phyloP scores from a whole-genome alignment of 2,329 filamentous ascomycete species.

The Bipolaris cookei region DNA sequence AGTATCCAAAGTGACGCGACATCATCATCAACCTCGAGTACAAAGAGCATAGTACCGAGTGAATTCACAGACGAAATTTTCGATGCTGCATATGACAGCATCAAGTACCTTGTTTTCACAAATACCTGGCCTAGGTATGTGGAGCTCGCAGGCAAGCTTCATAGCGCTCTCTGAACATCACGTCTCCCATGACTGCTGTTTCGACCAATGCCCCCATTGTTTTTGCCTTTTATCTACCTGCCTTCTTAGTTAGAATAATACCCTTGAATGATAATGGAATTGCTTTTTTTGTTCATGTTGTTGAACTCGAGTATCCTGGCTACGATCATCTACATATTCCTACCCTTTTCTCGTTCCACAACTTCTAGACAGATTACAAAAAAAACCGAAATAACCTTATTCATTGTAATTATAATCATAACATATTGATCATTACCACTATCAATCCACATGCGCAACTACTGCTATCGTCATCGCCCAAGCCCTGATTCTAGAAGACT shows the following conservation, averaged over 20 bases:
- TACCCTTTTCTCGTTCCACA: no score
- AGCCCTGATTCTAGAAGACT: no score
- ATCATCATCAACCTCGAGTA: slow-evolving; percentile 31
- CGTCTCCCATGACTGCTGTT: background rate
- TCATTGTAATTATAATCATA: no score
- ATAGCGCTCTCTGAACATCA: background rate
- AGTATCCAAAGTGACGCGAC: slow-evolving; percentile 41
- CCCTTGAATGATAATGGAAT: background rate
- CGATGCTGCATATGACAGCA: slow-evolving; percentile 47
- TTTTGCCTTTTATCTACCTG: background rate
- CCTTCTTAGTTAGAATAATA: background rate
- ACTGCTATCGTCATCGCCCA: no score
- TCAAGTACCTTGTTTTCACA: slow-evolving; percentile 49
- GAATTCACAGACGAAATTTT: slow-evolving; percentile 46
- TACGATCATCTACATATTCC: no score
- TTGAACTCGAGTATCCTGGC: no score
- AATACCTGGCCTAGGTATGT: slow-evolving; percentile 49
- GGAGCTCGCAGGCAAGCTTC: slow-evolving; percentile 34
- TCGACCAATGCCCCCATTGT: background rate
- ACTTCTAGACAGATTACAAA: no score
- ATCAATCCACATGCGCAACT: no score
- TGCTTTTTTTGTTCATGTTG: no score
- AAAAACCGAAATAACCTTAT: no score
- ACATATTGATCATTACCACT: no score
- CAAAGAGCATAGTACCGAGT: slow-evolving; percentile 40